Conservation (phyloP, 352 stramenopile species). For the Pythium myriotylum region DNA sequence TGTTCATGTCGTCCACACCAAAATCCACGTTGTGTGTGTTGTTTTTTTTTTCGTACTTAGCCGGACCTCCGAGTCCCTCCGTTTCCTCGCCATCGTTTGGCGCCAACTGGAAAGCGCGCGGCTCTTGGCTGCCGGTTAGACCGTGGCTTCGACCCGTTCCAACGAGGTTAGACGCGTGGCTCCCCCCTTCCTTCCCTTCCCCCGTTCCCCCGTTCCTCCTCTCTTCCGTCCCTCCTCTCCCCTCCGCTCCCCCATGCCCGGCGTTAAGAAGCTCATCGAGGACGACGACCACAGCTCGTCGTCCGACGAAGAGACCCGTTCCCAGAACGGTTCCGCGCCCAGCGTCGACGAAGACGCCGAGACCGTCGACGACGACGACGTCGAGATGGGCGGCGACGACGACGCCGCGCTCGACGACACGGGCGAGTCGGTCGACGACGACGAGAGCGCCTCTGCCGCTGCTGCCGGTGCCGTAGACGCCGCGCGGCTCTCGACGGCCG, state of each 20-base stretch:
- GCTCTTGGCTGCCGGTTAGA: slow-evolving; percentile 1
- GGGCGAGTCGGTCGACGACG: slow-evolving; percentile 20
- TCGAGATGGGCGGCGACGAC: slow-evolving; percentile 32
- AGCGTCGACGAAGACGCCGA: slow-evolving; percentile 25
- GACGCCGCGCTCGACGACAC: slow-evolving; percentile 19
- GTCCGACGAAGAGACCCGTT: slow-evolving; percentile 16
- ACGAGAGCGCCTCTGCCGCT: slow-evolving; percentile 27
- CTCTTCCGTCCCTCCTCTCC: not conserved
- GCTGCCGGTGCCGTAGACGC: too few species aligned
- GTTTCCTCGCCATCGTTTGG: too few species aligned
- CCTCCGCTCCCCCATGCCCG: slow-evolving; percentile 3
- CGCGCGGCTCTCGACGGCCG: slow-evolving; percentile 14
- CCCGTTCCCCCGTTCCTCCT: too few species aligned
- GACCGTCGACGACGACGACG: slow-evolving; percentile 22
- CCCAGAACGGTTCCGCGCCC: slow-evolving; percentile 8
- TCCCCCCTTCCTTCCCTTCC: too few species aligned
- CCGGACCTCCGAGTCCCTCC: not conserved
- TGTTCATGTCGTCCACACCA: not conserved
- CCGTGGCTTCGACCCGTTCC: slow-evolving; percentile 4
- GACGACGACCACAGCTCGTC: slow-evolving; percentile 28
- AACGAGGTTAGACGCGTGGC: too few species aligned
- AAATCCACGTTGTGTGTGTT: too few species aligned
- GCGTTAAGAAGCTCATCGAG: slow-evolving; percentile 26
- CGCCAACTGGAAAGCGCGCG: slow-evolving; percentile 25
- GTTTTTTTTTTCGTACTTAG: slow-evolving; percentile 15